Base-by-base conservation (phyloP, 2,329 filamentous ascomycete species). In the Sarocladium brachiariae region DNA sequence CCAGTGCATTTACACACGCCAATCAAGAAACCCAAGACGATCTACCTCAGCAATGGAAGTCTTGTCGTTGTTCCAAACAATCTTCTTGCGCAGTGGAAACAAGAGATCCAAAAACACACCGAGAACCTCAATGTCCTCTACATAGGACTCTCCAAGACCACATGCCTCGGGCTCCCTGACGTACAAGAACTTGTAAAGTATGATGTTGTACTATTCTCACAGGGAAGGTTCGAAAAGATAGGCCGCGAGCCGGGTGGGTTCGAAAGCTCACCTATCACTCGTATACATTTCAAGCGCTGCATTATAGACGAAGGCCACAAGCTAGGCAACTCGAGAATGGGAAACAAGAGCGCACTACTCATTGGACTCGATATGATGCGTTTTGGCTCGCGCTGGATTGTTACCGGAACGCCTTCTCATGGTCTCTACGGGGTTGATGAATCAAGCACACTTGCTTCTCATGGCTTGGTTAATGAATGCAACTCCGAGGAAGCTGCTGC, bases 301-400 rank as follows among this genome's bases (percentile, higher is more conserved):
- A 91, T 97, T 41, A 86, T 95, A 16, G 92, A 97, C 56, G 92
- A 96, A 72, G 92, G 92, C 0, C 90, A 96, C 63, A 86, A 80
- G 53, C 83, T 96, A 52, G 88, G 89, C 0, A 85, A 87, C 33
- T 79, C 78, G 1, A 76, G 68, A 2, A 65, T 67, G 5, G 70
- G 71, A 9, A 72, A 71, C 49, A 80, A 74, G 57, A 89, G 81
- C 39, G 73, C 77, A 35, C 59, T 82, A 4, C 68, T 80, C 18
- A 61, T 70, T 2, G 71, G 74, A 2, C 64, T 84, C 1, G 75
- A 83, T 16, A 63, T 63, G 11, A 63, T 86, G n/a, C 68, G 75
- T 10, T 70, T 89, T 14, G 84, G 89, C 43, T 80, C 88, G 16
- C 81, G 87, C 9, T 96, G 92, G 92, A 81, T 95, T 3, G 86